These are phyloP conservation scores for Ogataea salicorniae DNA, from an alignment of 805 yeast species.

Conservation along the genomic window DNA sequence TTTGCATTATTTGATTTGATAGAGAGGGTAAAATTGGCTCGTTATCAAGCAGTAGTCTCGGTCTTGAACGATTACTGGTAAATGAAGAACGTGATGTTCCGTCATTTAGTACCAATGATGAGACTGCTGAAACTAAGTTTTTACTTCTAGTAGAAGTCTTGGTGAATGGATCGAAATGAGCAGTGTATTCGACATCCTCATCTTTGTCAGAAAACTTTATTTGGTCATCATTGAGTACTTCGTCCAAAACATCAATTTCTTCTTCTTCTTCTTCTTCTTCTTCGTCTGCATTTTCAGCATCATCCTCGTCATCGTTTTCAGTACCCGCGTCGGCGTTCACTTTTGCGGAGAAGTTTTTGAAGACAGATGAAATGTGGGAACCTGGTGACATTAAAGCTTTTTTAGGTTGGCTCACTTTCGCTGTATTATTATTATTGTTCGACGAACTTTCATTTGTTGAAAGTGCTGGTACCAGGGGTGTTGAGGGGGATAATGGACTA, in stretches of 20 bases:
- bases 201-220: too few species aligned
- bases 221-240: not conserved
- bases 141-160: too few species aligned
- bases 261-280: slow-evolving; percentile 3
- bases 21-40: too few species aligned
- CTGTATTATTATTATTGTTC: not conserved
- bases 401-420: not conserved
- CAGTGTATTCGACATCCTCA: too few species aligned
- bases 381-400: slow-evolving; percentile 14
- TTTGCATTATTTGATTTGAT: too few species aligned
- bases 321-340: slow-evolving; percentile 21
- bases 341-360: slow-evolving; percentile 19
- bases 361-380: slow-evolving; percentile 14
- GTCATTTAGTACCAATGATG: too few species aligned
- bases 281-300: slow-evolving; percentile 6
- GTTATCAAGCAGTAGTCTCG: too few species aligned
- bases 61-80: too few species aligned
- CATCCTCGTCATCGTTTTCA: slow-evolving; percentile 8
- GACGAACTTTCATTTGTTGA: too few species aligned
- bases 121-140: too few species aligned
- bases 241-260: slow-evolving; percentile 1
- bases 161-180: too few species aligned
- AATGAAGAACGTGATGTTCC: too few species aligned
- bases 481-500: not conserved
- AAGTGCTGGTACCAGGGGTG: not conserved